Percentiles rank a stretch among this genome's conserved stretches.
These are phyloP conservation scores for Pichia paraexigua DNA, from an alignment of 805 yeast genomes.

Conservation along the genomic window DNA sequence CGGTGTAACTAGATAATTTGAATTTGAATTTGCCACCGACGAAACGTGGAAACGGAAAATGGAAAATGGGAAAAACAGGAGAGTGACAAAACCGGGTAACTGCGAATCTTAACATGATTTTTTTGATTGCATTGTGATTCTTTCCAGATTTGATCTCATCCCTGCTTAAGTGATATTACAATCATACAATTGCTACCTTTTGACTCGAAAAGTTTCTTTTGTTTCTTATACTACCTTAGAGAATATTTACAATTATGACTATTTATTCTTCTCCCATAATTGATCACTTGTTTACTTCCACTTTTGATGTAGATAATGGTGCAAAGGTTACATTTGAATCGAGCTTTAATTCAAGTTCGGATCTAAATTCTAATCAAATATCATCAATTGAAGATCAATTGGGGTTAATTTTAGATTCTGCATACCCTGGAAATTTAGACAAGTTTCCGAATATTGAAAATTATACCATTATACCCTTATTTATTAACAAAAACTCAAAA, in stretches of 20 bases:
- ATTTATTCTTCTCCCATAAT: constrained; percentile 5
- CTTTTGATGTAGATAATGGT: constrained; percentile 38
- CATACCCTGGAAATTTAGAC: constrained; percentile 33
- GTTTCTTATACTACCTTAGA: too few relatives aligned
- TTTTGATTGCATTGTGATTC: neutral
- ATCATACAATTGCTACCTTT: too few relatives aligned
- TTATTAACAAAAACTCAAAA: constrained; percentile 17
- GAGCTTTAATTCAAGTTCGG: neutral
- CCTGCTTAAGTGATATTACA: too few relatives aligned
- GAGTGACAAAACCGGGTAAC: neutral
- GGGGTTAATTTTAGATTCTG: constrained; percentile 16
- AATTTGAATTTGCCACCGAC: neutral
- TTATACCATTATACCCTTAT: constrained; percentile 48
- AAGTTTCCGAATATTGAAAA: constrained; percentile 43
- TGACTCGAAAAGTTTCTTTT: too few relatives aligned
- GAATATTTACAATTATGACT: neutral
- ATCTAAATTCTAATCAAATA: constrained; percentile 49
- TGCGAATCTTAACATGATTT: neutral
- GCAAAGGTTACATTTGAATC: neutral
- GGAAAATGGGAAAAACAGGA: neutral
- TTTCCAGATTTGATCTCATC: neutral
- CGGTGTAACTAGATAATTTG: too few relatives aligned
- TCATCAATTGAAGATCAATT: constrained; percentile 51
- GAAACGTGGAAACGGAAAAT: neutral
- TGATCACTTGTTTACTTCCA: constrained; percentile 48